phyloP scores from a whole-genome alignment of 306 rosid species.

The Gillenia trifoliata region DNA sequence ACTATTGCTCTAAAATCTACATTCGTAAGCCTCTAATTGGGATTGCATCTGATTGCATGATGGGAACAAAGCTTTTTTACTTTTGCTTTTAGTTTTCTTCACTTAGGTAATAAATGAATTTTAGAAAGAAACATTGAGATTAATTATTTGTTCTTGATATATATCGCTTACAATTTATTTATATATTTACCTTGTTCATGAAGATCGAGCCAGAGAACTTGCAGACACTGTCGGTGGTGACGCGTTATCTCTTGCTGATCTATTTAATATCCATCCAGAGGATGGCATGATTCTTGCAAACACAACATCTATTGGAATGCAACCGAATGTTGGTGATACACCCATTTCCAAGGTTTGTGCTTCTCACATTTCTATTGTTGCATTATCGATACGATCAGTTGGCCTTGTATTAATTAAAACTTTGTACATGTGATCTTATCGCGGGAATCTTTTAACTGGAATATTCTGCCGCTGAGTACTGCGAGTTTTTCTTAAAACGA shows the following conservation, averaged over 20 bases:
- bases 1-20: too few relatives aligned
- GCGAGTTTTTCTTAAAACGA: too few relatives aligned
- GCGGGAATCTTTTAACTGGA: too few relatives aligned
- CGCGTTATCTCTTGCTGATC: constrained; percentile 69
- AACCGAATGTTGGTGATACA: constrained; percentile 78
- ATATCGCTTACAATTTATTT: background rate
- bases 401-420: background rate
- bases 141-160: background rate
- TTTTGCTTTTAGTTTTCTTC: too few relatives aligned
- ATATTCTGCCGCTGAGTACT: too few relatives aligned
- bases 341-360: constrained; percentile 74
- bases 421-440: too few relatives aligned
- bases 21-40: too few relatives aligned
- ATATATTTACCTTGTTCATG: constrained; percentile 12
- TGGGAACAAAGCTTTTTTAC: too few relatives aligned
- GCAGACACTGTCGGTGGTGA: constrained; percentile 73
- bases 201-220: constrained; percentile 84
- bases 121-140: too few relatives aligned
- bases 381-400: background rate
- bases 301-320: constrained; percentile 92
- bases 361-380: constrained; percentile 11
- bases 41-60: too few relatives aligned
- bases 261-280: constrained; percentile 68
- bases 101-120: too few relatives aligned
- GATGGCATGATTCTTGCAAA: constrained; percentile 90